These are phyloP conservation scores for Tubosaeta sp. DNA, from an alignment of 768 basidiomycete species.

Conservation along the genomic window DNA sequence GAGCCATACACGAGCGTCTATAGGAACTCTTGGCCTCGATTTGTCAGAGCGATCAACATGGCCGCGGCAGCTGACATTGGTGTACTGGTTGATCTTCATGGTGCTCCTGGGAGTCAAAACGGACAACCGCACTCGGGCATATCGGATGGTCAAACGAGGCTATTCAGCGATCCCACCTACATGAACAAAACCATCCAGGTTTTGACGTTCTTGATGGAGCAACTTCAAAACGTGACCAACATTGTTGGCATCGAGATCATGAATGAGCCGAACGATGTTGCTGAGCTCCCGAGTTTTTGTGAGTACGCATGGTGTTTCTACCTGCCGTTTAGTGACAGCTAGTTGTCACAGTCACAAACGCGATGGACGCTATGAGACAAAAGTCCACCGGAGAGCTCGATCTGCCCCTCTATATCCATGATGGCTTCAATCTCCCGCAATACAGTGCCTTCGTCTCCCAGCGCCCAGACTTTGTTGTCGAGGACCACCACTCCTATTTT, in stretches of 20 bases:
- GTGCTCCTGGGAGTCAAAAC: slow-evolving; percentile 48
- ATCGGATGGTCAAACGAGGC: slow-evolving; percentile 37
- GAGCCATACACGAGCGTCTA: slow-evolving; percentile 42
- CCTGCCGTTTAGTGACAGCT: not conserved
- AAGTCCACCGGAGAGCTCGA: slow-evolving; percentile 18
- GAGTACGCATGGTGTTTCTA: not conserved
- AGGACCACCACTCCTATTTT: slow-evolving; percentile 74
- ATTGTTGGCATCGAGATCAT: slow-evolving; percentile 57
- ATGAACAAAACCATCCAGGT: slow-evolving; percentile 37
- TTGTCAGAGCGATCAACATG: slow-evolving; percentile 41
- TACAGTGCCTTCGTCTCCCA: slow-evolving; percentile 41
- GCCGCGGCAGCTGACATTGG: slow-evolving; percentile 40
- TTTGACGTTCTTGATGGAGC: slow-evolving; percentile 34
- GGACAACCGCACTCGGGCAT: slow-evolving; percentile 31
- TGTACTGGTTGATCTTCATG: slow-evolving; percentile 52
- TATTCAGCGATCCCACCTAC: slow-evolving; percentile 36
- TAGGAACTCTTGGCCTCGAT: slow-evolving; percentile 33
- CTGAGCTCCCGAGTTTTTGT: slow-evolving; percentile 41
- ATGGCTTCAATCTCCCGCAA: slow-evolving; percentile 52
- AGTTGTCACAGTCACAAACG: slow-evolving; percentile 11
- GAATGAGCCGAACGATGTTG: slow-evolving; percentile 50
- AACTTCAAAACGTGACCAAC: slow-evolving; percentile 41
- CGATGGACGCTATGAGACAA: slow-evolving; percentile 20
- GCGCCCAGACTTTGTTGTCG: slow-evolving; percentile 58
- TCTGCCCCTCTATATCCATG: slow-evolving; percentile 66